Evolutionary conservation across 73 alveolate genomes (phyloP).

Genomic region (Paramecium sexaurelia): DNA sequence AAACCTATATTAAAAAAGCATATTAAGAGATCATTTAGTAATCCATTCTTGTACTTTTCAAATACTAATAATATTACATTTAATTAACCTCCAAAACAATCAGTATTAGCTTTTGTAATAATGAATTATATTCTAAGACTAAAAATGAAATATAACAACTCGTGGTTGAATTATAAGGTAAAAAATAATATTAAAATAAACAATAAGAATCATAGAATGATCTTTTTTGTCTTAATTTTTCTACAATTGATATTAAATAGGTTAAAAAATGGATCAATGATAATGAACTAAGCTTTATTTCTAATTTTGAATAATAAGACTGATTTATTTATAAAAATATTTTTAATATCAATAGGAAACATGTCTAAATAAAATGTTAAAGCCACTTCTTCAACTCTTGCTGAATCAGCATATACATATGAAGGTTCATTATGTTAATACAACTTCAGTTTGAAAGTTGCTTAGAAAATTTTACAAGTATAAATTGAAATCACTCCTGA

Average conservation of each 20-base stretch:
- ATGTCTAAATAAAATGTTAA: constrained; percentile 5
- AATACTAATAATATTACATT: not conserved
- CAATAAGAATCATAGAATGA: not conserved
- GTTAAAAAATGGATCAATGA: not conserved
- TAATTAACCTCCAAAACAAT: not conserved
- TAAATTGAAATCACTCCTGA: constrained; percentile 18
- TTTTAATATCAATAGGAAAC: not conserved
- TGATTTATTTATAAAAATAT: not conserved
- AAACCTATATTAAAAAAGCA: not conserved
- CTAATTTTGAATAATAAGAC: constrained; percentile 21
- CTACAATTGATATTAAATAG: constrained; percentile 11
- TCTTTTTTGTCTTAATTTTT: not conserved
- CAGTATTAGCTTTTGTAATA: not conserved
- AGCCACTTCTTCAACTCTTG: constrained; percentile 8
- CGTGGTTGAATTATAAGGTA: not conserved
- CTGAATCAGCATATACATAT: not conserved
- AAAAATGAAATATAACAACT: constrained; percentile 32
- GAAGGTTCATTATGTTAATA: not conserved
- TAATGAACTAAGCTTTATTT: constrained; percentile 22
- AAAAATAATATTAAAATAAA: not conserved
- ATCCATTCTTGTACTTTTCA: constrained; percentile 48
- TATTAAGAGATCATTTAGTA: constrained; percentile 26
- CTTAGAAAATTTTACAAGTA: not conserved
- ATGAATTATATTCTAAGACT: not conserved
- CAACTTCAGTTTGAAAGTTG: not conserved